Percentiles rank a stretch among this genome's conserved stretches.
Evolutionary conservation across 2,329 filamentous ascomycete genomes (phyloP).

Genomic region (Fusarium pininemorale): DNA sequence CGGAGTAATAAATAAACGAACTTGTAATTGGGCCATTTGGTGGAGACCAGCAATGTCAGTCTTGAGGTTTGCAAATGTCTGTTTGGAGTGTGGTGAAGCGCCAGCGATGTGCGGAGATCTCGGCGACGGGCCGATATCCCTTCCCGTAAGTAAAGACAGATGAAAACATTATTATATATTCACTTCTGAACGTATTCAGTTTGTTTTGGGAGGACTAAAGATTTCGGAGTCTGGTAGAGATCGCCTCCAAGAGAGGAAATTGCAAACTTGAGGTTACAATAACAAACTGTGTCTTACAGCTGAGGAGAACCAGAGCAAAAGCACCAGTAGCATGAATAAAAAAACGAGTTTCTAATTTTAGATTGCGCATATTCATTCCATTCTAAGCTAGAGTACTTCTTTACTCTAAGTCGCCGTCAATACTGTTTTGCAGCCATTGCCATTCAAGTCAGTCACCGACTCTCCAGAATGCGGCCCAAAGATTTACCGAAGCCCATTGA

Average conservation of each 20-base stretch:
- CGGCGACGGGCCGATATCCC: rapidly evolving
- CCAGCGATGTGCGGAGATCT: not conserved
- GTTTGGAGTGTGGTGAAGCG: not conserved
- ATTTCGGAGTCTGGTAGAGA: not conserved
- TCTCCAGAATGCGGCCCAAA: too few relatives aligned
- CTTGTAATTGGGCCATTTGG: rapidly evolving
- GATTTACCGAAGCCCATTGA: not conserved
- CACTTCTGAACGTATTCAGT: rapidly evolving
- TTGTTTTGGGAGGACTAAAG: not conserved
- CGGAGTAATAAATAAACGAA: not conserved
- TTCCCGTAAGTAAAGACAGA: rapidly evolving
- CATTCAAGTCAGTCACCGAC: not conserved
- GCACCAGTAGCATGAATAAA: not conserved
- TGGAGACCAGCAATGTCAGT: not conserved
- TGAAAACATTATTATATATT: rapidly evolving
- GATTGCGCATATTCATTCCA: not conserved
- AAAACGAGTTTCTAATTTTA: rapidly evolving
- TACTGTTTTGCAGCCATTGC: not conserved
- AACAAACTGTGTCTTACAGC: not conserved
- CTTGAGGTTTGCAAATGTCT: not conserved
- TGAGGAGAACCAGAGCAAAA: rapidly evolving
- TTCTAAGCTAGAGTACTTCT: not conserved
- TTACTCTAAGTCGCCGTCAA: not conserved
- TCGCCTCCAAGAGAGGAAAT: not conserved
- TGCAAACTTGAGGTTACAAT: not conserved